phyloP scores from a whole-genome alignment of 306 rosid genomes.

The Quercus wislizeni region DNA sequence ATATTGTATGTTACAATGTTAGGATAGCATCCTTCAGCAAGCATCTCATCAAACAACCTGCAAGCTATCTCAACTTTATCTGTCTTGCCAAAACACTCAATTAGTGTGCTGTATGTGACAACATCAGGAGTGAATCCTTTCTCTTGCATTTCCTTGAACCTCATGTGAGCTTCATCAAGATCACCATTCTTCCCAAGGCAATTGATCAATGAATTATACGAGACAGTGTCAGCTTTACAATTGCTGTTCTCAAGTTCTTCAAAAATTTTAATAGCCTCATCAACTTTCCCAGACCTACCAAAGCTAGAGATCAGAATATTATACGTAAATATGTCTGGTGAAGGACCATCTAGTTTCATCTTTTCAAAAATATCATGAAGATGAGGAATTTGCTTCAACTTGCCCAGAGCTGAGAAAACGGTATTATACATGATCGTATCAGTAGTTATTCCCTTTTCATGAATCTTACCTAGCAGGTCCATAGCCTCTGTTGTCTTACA shows the following conservation, averaged over 20 bases:
- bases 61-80: conserved; percentile 86
- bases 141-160: conserved; percentile 90
- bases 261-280: conserved; percentile 59
- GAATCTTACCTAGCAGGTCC: conserved; percentile 70
- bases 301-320: conserved; percentile 81
- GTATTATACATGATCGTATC: conserved; percentile 85
- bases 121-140: conserved; percentile 84
- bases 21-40: conserved; percentile 73
- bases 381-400: conserved; percentile 61
- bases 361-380: conserved; percentile 67
- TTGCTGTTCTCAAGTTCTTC: conserved; percentile 79
- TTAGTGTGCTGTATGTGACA: conserved; percentile 90
- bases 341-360: conserved; percentile 80
- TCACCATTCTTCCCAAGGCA: conserved; percentile 94
- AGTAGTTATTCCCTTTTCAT: conserved; percentile 67
- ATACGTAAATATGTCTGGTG: conserved; percentile 78
- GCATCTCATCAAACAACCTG: conserved; percentile 77
- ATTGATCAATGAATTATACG: conserved; percentile 88
- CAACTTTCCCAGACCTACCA: conserved; percentile 77
- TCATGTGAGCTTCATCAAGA: conserved; percentile 95
- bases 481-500: conserved; percentile 74
- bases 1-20: conserved; percentile 87
- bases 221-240: conserved; percentile 65
- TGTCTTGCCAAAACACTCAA: conserved; percentile 92
- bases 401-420: conserved; percentile 73